Evolutionary conservation across 768 basidiomycete species (phyloP).

Genomic region (Pleurotus salmoneostramineus): DNA sequence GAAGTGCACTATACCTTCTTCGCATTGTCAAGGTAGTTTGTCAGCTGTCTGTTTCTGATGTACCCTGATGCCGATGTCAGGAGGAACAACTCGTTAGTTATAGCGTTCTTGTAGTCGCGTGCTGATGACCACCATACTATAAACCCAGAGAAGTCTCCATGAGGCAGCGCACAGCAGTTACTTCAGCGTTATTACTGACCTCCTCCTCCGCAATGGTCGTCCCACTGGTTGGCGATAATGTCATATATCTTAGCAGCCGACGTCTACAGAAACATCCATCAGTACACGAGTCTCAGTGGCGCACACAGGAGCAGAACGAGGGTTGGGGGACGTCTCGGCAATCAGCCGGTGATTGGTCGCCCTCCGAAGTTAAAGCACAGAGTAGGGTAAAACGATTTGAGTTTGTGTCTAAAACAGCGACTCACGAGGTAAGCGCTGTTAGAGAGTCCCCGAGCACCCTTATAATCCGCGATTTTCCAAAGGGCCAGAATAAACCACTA

Average conservation of each 20-base stretch:
- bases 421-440: conserved; percentile 24
- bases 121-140: conserved; percentile 56
- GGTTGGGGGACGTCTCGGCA: neutral
- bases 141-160: neutral
- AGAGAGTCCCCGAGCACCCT: conserved; percentile 31
- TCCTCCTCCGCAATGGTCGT: conserved; percentile 47
- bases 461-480: conserved; percentile 58
- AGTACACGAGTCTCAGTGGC: neutral
- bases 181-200: conserved; percentile 23
- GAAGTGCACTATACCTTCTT: conserved; percentile 26
- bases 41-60: conserved; percentile 28
- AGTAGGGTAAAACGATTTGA: neutral
- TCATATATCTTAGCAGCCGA: conserved; percentile 47
- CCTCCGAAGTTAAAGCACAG: neutral
- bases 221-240: conserved; percentile 48
- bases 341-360: neutral
- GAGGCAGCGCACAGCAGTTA: neutral
- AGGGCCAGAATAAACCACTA: conserved; percentile 56
- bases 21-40: conserved; percentile 43
- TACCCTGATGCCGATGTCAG: conserved; percentile 46
- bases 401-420: neutral
- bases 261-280: neutral
- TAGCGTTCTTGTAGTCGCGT: conserved; percentile 55
- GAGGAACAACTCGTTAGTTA: conserved; percentile 58
- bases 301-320: neutral